These are phyloP conservation scores for Fonsecaea pugnacius DNA, from an alignment of 2,329 filamentous ascomycete species.

Conservation along the genomic window DNA sequence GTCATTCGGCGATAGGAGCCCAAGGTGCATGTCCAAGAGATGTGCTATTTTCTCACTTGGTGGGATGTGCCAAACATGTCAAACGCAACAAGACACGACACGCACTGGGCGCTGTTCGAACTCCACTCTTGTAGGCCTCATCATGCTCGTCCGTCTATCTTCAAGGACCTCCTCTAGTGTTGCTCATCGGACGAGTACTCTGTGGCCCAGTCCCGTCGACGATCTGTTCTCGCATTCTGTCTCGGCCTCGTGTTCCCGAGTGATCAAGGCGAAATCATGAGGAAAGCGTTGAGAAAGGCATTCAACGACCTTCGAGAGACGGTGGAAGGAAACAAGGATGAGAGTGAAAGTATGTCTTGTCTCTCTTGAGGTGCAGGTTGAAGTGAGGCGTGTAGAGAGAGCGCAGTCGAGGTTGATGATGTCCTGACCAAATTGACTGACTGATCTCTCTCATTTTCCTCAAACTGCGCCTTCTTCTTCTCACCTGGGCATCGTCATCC, in stretches of 20 bases:
- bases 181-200: too few species aligned
- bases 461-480: background rate
- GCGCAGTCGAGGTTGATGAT: background rate
- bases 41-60: too few species aligned
- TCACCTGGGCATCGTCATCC: background rate
- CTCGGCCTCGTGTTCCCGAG: background rate
- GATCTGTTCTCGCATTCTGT: background rate
- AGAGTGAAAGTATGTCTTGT: conserved; percentile 23
- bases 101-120: too few species aligned
- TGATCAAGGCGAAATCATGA: conserved; percentile 10
- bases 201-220: too few species aligned
- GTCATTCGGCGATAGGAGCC: too few species aligned
- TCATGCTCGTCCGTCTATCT: too few species aligned
- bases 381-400: background rate
- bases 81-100: too few species aligned
- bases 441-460: background rate
- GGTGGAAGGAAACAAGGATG: conserved; percentile 25
- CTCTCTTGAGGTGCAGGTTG: background rate
- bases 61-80: too few species aligned
- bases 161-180: too few species aligned
- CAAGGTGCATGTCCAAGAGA: too few species aligned
- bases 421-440: background rate
- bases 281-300: conserved; percentile 29
- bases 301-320: conserved; percentile 23
- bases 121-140: too few species aligned